Conservation (phyloP, 2,329 filamentous ascomycete genomes). For the Xylaria sp. region DNA sequence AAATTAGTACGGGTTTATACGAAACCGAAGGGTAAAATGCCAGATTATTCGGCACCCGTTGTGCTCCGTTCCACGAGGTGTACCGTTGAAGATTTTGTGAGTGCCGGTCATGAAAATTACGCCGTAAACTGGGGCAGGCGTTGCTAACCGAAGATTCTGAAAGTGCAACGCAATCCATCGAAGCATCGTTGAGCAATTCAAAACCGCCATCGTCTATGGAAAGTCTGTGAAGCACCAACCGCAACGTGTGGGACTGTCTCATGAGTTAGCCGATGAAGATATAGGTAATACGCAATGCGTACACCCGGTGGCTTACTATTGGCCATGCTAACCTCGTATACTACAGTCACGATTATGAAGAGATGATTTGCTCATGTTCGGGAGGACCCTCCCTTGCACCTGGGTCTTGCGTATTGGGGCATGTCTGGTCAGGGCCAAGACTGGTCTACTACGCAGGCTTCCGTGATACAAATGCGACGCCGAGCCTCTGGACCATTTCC, state of each 20-base stretch:
- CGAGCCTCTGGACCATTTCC: constrained; percentile 41
- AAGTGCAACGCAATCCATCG: constrained; percentile 98
- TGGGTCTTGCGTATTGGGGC: constrained; percentile 41
- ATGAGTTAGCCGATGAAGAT: constrained; percentile 96
- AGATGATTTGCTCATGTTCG: constrained; percentile 57
- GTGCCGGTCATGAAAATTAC: constrained; percentile 54
- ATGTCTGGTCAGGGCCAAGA: constrained; percentile 31
- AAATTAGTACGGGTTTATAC: constrained; percentile 94
- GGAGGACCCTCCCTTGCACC: constrained; percentile 42
- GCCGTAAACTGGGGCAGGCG: constrained; percentile 34
- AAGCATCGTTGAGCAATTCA: constrained; percentile 95
- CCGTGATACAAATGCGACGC: constrained; percentile 40
- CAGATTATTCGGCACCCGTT: constrained; percentile 91
- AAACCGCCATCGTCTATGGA: constrained; percentile 94
- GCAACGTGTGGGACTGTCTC: constrained; percentile 89
- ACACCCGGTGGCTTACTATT: constrained; percentile 31
- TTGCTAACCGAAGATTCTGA: constrained; percentile 53
- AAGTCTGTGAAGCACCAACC: constrained; percentile 99
- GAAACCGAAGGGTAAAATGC: constrained; percentile 94
- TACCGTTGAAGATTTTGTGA: constrained; percentile 96
- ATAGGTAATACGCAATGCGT: constrained; percentile 72
- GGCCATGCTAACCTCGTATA: constrained; percentile 44
- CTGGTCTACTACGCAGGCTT: constrained; percentile 39
- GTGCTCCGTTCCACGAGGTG: constrained; percentile 84
- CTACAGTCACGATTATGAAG: constrained; percentile 74